These are phyloP conservation scores for Euptelea pleiosperma DNA, from an alignment of 164 flowering plant species.

Conservation along the genomic window DNA sequence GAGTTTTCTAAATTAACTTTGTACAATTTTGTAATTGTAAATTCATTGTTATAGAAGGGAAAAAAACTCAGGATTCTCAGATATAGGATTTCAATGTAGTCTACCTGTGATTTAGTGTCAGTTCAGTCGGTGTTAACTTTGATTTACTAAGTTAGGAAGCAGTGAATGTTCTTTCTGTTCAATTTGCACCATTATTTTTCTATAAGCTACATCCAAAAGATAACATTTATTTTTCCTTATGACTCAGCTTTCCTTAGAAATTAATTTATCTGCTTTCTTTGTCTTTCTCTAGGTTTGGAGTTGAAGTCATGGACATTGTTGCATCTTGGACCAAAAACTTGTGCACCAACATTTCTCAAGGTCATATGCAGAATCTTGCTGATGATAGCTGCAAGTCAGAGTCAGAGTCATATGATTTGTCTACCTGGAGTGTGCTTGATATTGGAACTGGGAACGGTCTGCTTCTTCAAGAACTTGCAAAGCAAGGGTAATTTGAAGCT, in stretches of 20 bases:
- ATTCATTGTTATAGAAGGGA: too few species aligned
- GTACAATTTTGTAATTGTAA: too few species aligned
- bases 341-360: slow-evolving; percentile 63
- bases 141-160: too few species aligned
- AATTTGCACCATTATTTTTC: too few species aligned
- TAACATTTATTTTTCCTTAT: too few species aligned
- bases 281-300: slow-evolving; percentile 73
- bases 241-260: not conserved
- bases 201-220: too few species aligned
- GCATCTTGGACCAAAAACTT: slow-evolving; percentile 80
- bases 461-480: slow-evolving; percentile 91
- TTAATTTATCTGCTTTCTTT: not conserved
- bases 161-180: too few species aligned
- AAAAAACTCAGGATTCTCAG: too few species aligned
- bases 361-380: slow-evolving; percentile 39
- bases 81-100: too few species aligned
- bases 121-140: not conserved
- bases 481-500: slow-evolving; percentile 76
- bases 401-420: slow-evolving; percentile 39
- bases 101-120: too few species aligned
- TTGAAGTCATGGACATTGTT: slow-evolving; percentile 87
- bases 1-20: too few species aligned
- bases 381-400: slow-evolving; percentile 35
- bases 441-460: slow-evolving; percentile 98
- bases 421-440: slow-evolving; percentile 87